Evolutionary conservation across 805 yeast genomes (phyloP).

Genomic region (Pichia phayaonensis): DNA sequence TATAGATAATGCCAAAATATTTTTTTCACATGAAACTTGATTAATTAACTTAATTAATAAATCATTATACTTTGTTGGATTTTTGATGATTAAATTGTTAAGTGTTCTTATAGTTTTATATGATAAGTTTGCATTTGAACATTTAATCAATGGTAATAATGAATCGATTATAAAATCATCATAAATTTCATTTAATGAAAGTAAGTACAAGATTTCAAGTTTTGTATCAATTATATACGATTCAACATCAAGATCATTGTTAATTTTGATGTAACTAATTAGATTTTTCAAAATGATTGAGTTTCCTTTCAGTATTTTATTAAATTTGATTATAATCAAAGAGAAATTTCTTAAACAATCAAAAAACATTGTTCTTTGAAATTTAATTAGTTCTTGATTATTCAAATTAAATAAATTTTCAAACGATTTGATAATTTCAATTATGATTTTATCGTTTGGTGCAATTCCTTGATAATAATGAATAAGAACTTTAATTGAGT

Average conservation of each 20-base stretch:
- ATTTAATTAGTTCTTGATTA: background rate
- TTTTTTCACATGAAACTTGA: background rate
- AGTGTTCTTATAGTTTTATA: conserved; percentile 83
- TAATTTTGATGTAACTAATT: background rate
- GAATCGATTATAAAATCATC: background rate
- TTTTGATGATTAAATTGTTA: conserved; percentile 79
- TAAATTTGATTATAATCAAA: conserved; percentile 2
- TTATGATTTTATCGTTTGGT: background rate
- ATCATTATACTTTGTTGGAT: background rate
- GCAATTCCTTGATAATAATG: background rate
- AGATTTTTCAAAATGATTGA: background rate
- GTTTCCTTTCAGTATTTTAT: background rate
- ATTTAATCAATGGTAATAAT: background rate
- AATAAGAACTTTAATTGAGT: conserved; percentile 5
- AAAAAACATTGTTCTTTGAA: conserved; percentile 1
- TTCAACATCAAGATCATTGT: conserved; percentile 50
- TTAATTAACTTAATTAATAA: background rate
- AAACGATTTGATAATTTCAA: background rate
- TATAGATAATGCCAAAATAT: background rate
- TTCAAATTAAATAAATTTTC: background rate
- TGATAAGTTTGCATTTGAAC: conserved; percentile 28
- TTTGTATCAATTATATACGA: conserved; percentile 85
- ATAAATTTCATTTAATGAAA: conserved; percentile 39
- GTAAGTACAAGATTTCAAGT: conserved; percentile 72
- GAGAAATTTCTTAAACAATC: conserved; percentile 6